A percentile compares a stretch with the other conserved stretches of the same genome.
Conservation (phyloP, 108 stramenopile genomes). For the Cyclotella distinguenda region DNA sequence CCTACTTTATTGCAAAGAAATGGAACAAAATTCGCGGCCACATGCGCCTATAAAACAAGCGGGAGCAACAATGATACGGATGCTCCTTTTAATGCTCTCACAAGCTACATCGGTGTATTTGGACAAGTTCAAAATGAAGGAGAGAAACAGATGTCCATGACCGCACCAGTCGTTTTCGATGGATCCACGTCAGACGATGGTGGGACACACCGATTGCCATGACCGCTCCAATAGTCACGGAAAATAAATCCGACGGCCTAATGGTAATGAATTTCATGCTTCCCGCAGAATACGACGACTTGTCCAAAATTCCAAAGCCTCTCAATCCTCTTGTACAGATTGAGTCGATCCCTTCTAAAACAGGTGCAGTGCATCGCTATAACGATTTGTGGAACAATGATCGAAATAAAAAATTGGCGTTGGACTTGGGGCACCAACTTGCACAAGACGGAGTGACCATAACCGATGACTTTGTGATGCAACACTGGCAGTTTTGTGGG, state of each 20-base stretch:
- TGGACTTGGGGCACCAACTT: constrained; percentile 50
- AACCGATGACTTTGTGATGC: constrained; percentile 50
- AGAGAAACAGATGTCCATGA: constrained; percentile 68
- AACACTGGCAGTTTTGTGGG: constrained; percentile 74
- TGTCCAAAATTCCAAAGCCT: constrained; percentile 81
- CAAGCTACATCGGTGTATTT: constrained; percentile 86
- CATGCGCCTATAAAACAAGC: constrained; percentile 19
- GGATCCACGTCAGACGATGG: constrained; percentile 4
- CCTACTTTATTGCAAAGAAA: constrained; percentile 77
- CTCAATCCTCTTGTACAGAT: constrained; percentile 70
- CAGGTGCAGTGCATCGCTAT: constrained; percentile 79
- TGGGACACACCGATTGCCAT: constrained; percentile 57
- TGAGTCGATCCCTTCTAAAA: constrained; percentile 53
- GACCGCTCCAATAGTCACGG: constrained; percentile 78
- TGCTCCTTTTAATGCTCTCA: constrained; percentile 60
- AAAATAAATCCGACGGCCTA: constrained; percentile 13
- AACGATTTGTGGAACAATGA: constrained; percentile 48
- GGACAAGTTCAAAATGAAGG: constrained; percentile 73
- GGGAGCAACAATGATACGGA: constrained; percentile 26
- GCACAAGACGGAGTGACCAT: constrained; percentile 62
- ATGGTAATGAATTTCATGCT: constrained; percentile 86
- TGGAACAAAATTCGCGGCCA: constrained; percentile 54
- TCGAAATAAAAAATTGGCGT: constrained; percentile 44
- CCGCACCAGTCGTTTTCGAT: constrained; percentile 76
- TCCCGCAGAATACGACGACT: constrained; percentile 66